A percentile compares a stretch with the other conserved stretches of the same genome.
Evolutionary conservation across 1,284 basidiomycete genomes (phyloP).

Genomic region (Cryptococcus jaspeensis): DNA sequence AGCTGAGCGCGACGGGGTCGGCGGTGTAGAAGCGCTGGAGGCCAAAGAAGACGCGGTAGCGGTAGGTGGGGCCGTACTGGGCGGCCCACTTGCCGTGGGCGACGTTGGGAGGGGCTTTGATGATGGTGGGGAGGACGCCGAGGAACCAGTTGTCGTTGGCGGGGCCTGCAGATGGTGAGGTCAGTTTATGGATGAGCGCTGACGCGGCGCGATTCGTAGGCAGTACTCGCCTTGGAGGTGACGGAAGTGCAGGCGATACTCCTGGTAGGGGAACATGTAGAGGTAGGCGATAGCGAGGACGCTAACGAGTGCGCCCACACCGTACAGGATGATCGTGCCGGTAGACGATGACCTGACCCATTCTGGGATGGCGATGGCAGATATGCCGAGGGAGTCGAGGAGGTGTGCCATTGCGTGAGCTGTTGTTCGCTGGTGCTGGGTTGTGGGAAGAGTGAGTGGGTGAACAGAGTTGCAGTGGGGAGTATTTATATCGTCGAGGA

Average conservation of each 20-base stretch:
- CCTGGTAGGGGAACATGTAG: slow-evolving; percentile 19
- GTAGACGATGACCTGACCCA: slow-evolving; percentile 2
- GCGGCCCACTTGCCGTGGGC: slow-evolving; percentile 23
- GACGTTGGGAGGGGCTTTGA: slow-evolving; percentile 15
- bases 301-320: slow-evolving; percentile 4
- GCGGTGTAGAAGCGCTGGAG: slow-evolving; percentile 57
- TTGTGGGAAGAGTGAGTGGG: background rate
- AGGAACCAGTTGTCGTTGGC: slow-evolving; percentile 12
- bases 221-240: slow-evolving; percentile 27
- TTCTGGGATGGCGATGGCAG: slow-evolving; percentile 1
- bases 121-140: slow-evolving; percentile 19
- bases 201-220: background rate
- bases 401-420: background rate
- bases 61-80: slow-evolving; percentile 24
- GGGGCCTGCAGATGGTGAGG: slow-evolving; percentile 20
- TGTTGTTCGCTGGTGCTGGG: no score
- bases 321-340: slow-evolving; percentile 2
- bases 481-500: no score
- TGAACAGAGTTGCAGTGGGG: background rate
- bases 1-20: slow-evolving; percentile 61
- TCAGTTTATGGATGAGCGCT: background rate
- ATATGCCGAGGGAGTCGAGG: background rate
- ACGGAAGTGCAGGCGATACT: slow-evolving; percentile 23
- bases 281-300: slow-evolving; percentile 13
- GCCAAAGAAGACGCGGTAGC: slow-evolving; percentile 20